Conservation (phyloP, 805 yeast genomes). For the Blastobotrys parvus region DNA sequence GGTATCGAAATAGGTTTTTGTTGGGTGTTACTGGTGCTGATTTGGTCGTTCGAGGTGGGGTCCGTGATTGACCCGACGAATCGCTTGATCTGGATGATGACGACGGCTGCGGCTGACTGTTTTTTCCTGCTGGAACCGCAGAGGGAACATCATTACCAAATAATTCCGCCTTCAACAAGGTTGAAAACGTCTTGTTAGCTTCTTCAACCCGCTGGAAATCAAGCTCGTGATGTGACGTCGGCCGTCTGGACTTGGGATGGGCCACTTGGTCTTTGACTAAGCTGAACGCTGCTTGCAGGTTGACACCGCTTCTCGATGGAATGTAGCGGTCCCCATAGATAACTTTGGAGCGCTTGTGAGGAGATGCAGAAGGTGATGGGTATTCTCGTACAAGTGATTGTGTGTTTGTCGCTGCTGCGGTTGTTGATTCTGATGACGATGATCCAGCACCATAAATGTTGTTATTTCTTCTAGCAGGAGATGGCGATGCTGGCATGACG, state of each 20-base stretch:
- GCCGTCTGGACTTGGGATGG: conserved; percentile 13
- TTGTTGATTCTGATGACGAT: background rate
- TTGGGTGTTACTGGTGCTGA: conserved; percentile 33
- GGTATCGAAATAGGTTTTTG: conserved; percentile 36
- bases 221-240: conserved; percentile 38
- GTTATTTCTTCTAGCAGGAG: conserved; percentile 14
- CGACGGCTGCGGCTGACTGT: background rate
- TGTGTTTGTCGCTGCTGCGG: background rate
- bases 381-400: background rate
- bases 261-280: conserved; percentile 37
- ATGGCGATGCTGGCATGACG: conserved; percentile 16
- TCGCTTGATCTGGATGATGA: background rate
- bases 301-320: conserved; percentile 80
- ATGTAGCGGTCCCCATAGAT: conserved; percentile 78
- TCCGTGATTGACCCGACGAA: background rate
- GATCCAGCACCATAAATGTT: conserved; percentile 2
- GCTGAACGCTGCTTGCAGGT: conserved; percentile 77
- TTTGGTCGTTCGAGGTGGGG: conserved; percentile 13
- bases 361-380: background rate
- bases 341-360: conserved; percentile 22
- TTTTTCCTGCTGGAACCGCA: conserved; percentile 6
- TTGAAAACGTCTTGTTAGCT: conserved; percentile 79
- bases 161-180: conserved; percentile 78
- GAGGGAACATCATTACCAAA: conserved; percentile 81
- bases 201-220: conserved; percentile 67